A percentile compares a stretch with the other conserved stretches of the same genome.
phyloP scores from a whole-genome alignment of 225 moss, liverwort and hornwort species.

The Lunularia cruciata region DNA sequence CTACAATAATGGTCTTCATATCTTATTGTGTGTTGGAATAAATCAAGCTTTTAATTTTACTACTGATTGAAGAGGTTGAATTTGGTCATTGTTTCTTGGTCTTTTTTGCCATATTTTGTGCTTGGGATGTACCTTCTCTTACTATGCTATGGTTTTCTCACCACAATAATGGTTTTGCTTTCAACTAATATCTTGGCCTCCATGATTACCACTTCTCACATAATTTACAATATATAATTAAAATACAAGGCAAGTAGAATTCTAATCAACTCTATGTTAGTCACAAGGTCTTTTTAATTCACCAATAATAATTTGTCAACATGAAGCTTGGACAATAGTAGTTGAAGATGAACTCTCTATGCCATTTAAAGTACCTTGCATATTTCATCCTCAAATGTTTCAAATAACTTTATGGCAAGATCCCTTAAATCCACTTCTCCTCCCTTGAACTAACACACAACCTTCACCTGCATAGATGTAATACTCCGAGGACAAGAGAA shows the following conservation, averaged over 20 bases:
- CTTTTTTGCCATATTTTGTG: conserved; percentile 18
- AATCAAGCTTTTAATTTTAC: conserved; percentile 21
- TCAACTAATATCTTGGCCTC: conserved; percentile 49
- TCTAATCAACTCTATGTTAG: too few species aligned
- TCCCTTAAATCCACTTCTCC: conserved; percentile 99
- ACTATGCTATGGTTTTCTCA: conserved; percentile 40
- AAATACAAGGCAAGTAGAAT: too few species aligned
- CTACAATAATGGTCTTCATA: conserved; percentile 20
- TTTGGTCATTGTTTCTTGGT: conserved; percentile 26
- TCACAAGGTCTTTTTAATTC: too few species aligned
- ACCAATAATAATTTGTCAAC: too few species aligned
- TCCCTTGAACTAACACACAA: conserved; percentile 97
- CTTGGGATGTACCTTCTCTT: conserved; percentile 35
- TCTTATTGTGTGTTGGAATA: neutral
- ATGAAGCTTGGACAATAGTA: too few species aligned
- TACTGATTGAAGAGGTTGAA: conserved; percentile 13
- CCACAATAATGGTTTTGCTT: conserved; percentile 47
- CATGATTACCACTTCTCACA: conserved; percentile 32
- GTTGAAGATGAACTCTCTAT: neutral
- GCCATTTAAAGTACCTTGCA: conserved; percentile 51
- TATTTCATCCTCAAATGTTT: conserved; percentile 74
- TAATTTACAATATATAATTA: too few species aligned
- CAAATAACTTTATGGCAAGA: too few species aligned
- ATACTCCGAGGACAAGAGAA: too few species aligned
- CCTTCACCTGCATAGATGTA: conserved; percentile 89